A percentile compares a stretch with the other conserved stretches of the same genome.
phyloP scores from a whole-genome alignment of 352 stramenopile genomes.

The Globisporangium paroecandrum region DNA sequence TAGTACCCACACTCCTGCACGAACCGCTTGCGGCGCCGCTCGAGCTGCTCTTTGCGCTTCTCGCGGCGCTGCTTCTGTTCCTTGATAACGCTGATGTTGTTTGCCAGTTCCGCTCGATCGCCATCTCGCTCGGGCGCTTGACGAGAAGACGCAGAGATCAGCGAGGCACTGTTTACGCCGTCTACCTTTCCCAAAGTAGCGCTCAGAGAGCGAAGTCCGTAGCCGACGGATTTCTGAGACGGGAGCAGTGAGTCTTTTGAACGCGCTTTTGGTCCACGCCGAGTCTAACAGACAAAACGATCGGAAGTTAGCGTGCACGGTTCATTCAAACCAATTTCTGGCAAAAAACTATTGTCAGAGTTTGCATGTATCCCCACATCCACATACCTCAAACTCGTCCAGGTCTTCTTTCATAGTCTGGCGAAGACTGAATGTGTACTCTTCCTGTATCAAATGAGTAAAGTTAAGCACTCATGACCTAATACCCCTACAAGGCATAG shows the following conservation, averaged over 20 bases:
- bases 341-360: neutral
- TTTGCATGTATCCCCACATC: neutral
- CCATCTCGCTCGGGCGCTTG: constrained; percentile 9
- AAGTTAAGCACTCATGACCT: neutral
- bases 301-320: neutral
- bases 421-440: constrained; percentile 50
- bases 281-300: neutral
- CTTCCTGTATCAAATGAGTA: constrained; percentile 24
- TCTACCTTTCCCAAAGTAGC: constrained; percentile 33
- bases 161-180: neutral
- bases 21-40: constrained; percentile 55
- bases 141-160: constrained; percentile 2
- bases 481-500: neutral
- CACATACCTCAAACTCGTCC: constrained; percentile 52
- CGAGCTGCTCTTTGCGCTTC: constrained; percentile 49
- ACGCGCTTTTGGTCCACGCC: constrained; percentile 2
- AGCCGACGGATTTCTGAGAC: constrained; percentile 51
- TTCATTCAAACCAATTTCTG: neutral
- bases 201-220: constrained; percentile 63
- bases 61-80: constrained; percentile 49
- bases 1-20: constrained; percentile 46
- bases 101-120: neutral
- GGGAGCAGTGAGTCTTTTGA: constrained; percentile 11
- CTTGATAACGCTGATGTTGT: constrained; percentile 29
- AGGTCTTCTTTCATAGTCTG: constrained; percentile 46